These are phyloP conservation scores for Suillus placidus DNA, from an alignment of 768 basidiomycete genomes.

Conservation along the genomic window DNA sequence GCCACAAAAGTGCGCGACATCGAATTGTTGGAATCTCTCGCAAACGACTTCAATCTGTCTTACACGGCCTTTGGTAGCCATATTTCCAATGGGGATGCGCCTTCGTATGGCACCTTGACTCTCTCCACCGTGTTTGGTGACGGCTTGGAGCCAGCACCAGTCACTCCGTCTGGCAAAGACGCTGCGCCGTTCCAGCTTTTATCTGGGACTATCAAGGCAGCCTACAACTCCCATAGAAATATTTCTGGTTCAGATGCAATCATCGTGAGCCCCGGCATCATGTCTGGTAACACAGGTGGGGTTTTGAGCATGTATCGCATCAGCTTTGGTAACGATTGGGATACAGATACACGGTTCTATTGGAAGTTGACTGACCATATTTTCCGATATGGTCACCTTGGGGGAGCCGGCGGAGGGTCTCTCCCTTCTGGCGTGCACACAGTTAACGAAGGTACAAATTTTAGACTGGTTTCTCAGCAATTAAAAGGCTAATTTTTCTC, in stretches of 20 bases:
- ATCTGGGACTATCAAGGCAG: constrained; percentile 66
- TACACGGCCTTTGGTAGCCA: constrained; percentile 57
- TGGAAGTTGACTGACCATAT: constrained; percentile 57
- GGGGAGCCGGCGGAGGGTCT: constrained; percentile 30
- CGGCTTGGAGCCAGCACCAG: constrained; percentile 67
- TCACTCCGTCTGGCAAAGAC: constrained; percentile 46
- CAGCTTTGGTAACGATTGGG: neutral
- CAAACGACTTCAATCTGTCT: constrained; percentile 56
- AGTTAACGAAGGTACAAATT: constrained; percentile 64
- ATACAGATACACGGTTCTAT: constrained; percentile 47
- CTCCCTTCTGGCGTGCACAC: constrained; percentile 59
- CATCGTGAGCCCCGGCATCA: constrained; percentile 54
- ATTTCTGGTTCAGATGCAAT: constrained; percentile 38
- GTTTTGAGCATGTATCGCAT: neutral
- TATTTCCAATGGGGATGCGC: constrained; percentile 37
- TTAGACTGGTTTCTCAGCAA: neutral
- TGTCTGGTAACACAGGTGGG: constrained; percentile 56
- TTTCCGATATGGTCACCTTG: constrained; percentile 61
- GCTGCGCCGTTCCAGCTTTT: constrained; percentile 49
- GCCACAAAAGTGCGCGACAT: constrained; percentile 49
- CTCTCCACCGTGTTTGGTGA: constrained; percentile 49
- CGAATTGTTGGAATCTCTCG: constrained; percentile 46
- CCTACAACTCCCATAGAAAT: constrained; percentile 53
- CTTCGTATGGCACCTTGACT: constrained; percentile 48
- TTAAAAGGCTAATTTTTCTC: neutral